These are phyloP conservation scores for Penicillium thymicola DNA, from an alignment of 2,329 filamentous ascomycete genomes.

Conservation along the genomic window DNA sequence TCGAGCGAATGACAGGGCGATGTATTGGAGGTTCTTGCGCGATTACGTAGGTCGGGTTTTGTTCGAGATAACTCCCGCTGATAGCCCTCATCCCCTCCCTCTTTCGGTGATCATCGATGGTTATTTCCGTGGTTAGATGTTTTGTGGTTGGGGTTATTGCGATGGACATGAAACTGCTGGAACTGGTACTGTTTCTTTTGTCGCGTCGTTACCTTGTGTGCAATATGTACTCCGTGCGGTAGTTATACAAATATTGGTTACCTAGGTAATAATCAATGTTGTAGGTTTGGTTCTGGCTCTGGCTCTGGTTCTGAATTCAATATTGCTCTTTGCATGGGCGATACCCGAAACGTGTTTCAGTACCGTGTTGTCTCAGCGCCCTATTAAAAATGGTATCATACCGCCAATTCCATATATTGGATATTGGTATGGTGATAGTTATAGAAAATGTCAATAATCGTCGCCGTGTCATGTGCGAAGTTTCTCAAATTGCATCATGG, in stretches of 20 bases:
- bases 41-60: slow-evolving; percentile 7
- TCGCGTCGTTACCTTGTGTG: neutral
- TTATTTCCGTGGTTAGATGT: neutral
- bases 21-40: neutral
- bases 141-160: neutral
- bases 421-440: neutral
- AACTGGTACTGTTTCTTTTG: neutral
- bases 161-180: neutral
- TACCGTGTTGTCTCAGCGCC: neutral
- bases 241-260: neutral
- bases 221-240: neutral
- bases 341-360: slow-evolving; percentile 4
- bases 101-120: neutral
- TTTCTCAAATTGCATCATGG: neutral
- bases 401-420: neutral
- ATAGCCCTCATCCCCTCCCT: neutral
- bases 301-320: neutral
- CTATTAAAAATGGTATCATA: neutral
- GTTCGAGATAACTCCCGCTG: neutral
- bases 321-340: neutral
- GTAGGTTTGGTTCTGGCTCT: neutral
- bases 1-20: neutral
- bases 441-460: neutral
- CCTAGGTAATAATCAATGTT: neutral
- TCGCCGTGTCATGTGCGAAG: neutral